Evolutionary conservation across 495 filamentous ascomycete species (phyloP), one percentile per base, ranked within the genome.

Genomic region (Evansstolkia leycettana): DNA sequence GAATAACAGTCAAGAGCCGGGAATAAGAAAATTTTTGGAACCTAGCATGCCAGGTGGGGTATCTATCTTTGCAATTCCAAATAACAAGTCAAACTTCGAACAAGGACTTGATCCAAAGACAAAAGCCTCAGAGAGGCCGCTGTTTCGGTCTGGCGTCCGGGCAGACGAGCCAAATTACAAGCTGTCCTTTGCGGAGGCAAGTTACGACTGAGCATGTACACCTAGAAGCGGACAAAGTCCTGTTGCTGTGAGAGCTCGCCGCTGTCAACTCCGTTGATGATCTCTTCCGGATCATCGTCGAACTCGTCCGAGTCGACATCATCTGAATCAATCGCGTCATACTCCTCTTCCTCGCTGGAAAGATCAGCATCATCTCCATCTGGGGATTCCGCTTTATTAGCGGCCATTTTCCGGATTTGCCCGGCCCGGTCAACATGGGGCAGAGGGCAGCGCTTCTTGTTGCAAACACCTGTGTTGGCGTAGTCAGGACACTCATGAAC

Each of bases 401-500:
- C 69, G 30, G 67, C 60, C 45, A 65, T 64, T 45, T 78, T 79
- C 50, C 76, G 70, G 37, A 81, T 72, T 47, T 75, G 71, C 26
- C 75, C 75, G 25, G 90, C 90, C 59, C 85, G 78, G 60, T 92
- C 83, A 45, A 89, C 73, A 58, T 98, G 90, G 17, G 76, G 82
- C 40, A 95, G 65, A 48, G 75, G 78, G 67, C 90, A 98, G 23
- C 76, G 78, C 57, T 79, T 79, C 51, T 75, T 77, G 48, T 75
- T 78, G 74, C 90, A 98, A 24, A 68, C 60, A 40, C 88, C 89
- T 33, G 70, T 81, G 61, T 94, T 94, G 67, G 83, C 82, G 65
- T 92, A 94, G 53, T 95, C 84, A 30, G 90, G 90, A 51, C 90
- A 98, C 54, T 95, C 90, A 57, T 73, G 64, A 36, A 84, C 77